Evolutionary conservation across 2,329 filamentous ascomycete genomes (phyloP).

Genomic region (Colletotrichum sp.): DNA sequence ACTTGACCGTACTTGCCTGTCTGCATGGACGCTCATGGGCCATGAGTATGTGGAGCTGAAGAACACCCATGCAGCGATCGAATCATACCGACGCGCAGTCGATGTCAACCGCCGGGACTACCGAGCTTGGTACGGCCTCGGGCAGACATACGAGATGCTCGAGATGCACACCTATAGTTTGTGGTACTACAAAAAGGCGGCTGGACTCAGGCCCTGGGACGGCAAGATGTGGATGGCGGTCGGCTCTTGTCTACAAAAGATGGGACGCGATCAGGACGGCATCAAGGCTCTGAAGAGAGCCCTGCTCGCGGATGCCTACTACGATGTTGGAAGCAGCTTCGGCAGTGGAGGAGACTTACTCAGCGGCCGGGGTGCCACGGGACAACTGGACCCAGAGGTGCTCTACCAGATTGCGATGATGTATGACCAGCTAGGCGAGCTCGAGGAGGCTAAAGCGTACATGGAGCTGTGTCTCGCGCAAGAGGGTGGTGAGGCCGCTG

Average conservation of each 20-base stretch:
- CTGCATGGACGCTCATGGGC: conserved; percentile 98
- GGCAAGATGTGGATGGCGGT: conserved; percentile 99
- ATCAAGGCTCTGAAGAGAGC: conserved; percentile 96
- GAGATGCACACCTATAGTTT: conserved; percentile 98
- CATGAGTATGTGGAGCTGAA: conserved; percentile 99
- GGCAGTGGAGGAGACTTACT: conserved; percentile 50
- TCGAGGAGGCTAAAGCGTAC: conserved; percentile 84
- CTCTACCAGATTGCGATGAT: conserved; percentile 88
- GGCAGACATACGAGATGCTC: conserved; percentile 95
- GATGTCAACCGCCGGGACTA: conserved; percentile 97
- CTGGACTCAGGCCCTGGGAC: conserved; percentile 91
- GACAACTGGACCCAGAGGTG: conserved; percentile 85
- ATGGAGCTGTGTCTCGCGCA: conserved; percentile 97
- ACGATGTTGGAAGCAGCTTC: conserved; percentile 68
- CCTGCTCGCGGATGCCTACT: conserved; percentile 85
- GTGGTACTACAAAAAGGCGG: conserved; percentile 97
- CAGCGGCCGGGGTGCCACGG: conserved; percentile 54
- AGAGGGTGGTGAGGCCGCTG: conserved; percentile 68
- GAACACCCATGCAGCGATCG: conserved; percentile 96
- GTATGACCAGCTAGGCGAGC: conserved; percentile 81
- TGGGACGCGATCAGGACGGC: conserved; percentile 84
- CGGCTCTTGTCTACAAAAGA: conserved; percentile 88
- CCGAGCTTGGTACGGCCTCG: conserved; percentile 95
- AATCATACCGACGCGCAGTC: conserved; percentile 93
- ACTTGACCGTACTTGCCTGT: conserved; percentile 87